Base-by-base conservation (phyloP, 192 early-diverging fungal species). In the Diversispora epigaea region DNA sequence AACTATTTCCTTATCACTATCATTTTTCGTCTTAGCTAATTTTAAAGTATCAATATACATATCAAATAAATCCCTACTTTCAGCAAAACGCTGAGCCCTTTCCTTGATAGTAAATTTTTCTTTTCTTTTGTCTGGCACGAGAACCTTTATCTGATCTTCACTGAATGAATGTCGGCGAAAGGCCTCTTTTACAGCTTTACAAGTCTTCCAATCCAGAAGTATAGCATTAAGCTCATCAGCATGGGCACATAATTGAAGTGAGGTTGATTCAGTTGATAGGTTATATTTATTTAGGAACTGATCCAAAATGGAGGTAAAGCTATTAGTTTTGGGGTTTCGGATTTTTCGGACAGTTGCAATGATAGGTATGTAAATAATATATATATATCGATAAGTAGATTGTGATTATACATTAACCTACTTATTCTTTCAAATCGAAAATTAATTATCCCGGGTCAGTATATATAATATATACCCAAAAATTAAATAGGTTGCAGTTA, bases 221-320 rank as follows among this genome's bases (percentile, higher is more conserved):
- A 0, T 6, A 3, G 47, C 47, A 49, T 3, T 1, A 68, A 68
- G 47, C 50, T 68, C 66, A 1, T 0, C 0, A 1, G 46, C 47
- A 68, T 68, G 46, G 4, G 17, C 7, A 8, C 66, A 21, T 52
- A 68, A 68, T 50, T 68, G 19, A 12, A 9, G 7, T 68, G 12
- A 19, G 19, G n/a, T 68, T 3, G 66, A 68, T 4, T 63, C 0
- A n/a, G 61, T 3, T 4, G 14, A 44, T 40, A 63, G 43, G 39
- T 63, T 63, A 63, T 63, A 44, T 40, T 63, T 63, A 43, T 68
- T 3, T 68, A 68, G 10, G 47, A 52, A 15, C 66, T 68, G 46
- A 5, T 52, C 66, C n/a, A n/a, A n/a, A n/a, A n/a, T n/a, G n/a
- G n/a, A n/a, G n/a, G n/a, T n/a, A n/a, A n/a, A n/a, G n/a, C n/a